Evolutionary conservation across 2,329 filamentous ascomycete genomes (phyloP), one percentile per base, ranked within the genome.

Genomic region (Fusarium aywerte): DNA sequence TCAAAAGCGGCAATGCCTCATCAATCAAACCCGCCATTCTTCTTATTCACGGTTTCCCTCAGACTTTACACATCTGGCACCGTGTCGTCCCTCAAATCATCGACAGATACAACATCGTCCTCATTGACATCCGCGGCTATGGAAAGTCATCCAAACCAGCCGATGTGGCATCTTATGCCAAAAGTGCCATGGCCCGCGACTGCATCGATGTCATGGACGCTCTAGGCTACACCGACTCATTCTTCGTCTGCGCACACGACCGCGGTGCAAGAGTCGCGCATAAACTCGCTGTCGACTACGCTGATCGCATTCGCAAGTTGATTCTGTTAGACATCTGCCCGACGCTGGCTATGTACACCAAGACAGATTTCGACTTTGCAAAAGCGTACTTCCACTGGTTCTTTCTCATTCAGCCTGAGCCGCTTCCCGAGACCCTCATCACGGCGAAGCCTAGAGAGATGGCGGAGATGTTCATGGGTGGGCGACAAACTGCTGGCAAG

Each of bases 301-400:
- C 79, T 0, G 57, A 72, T 0, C 77, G 79, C 12, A 76, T 86
- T 1, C 62, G 70, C 18, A 82, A 76, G 54, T 75, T 78, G 0
- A 80, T 85, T 38, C 62, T 86, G 2, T 76, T 86, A 3, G 84
- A 87, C 57, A 85, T 87, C 40, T 84, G 82, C 38, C 86, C 85
- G 3, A 87, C 85, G 1, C 78, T 85, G 12, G 79, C 79, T 7
- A 87, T 87, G 82, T 88, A 82, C 75, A 76, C 76, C 47, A 74
- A 79, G 16, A 80, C 80, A 4, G 66, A 80, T 50, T 67, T 78
- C 6, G 73, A 75, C 0, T 83, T 85, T 59, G 82, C 84, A 1
- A 77, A 77, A 27, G 78, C 80, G 1, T 87, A 87, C 72, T 87
- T 83, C 68, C 85, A 88, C 74, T 88, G 86, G 85, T 86, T 86